Percentiles rank a stretch among this genome's conserved stretches.
Conservation (phyloP, 1,284 basidiomycete genomes). For the Moesziomyces sp. region DNA sequence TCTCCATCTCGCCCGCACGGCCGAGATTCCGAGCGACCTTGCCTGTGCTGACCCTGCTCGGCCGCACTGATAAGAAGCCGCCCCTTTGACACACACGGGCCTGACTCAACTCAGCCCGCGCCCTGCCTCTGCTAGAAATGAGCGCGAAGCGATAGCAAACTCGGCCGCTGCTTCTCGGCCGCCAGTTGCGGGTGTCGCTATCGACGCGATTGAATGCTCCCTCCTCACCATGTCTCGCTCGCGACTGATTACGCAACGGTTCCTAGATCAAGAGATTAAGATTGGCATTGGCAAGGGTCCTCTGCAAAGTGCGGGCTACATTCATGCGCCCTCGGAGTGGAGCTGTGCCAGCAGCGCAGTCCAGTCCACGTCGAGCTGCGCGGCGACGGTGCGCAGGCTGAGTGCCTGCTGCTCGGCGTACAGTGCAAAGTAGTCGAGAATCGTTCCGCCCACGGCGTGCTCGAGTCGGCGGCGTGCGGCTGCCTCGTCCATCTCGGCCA, state of each 20-base stretch:
- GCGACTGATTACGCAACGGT: background rate
- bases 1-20: background rate
- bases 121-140: no score
- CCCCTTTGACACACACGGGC: no score
- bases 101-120: no score
- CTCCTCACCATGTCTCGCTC: background rate
- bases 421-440: conserved; percentile 42
- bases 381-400: conserved; percentile 23
- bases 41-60: no score
- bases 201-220: no score
- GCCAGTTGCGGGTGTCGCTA: background rate
- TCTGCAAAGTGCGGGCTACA: background rate
- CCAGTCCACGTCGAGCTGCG: background rate
- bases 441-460: conserved; percentile 27
- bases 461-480: conserved; percentile 16
- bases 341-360: conserved; percentile 1
- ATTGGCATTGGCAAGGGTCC: background rate
- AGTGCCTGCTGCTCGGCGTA: conserved; percentile 32
- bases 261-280: background rate
- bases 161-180: conserved; percentile 19
- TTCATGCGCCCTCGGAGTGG: conserved; percentile 5
- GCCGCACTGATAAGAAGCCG: no score
- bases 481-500: background rate
- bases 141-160: conserved; percentile 10
- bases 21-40: background rate